Percentiles rank a stretch among this genome's conserved stretches.
phyloP scores from a whole-genome alignment of 805 yeast species.

The Ogataea methylovora region DNA sequence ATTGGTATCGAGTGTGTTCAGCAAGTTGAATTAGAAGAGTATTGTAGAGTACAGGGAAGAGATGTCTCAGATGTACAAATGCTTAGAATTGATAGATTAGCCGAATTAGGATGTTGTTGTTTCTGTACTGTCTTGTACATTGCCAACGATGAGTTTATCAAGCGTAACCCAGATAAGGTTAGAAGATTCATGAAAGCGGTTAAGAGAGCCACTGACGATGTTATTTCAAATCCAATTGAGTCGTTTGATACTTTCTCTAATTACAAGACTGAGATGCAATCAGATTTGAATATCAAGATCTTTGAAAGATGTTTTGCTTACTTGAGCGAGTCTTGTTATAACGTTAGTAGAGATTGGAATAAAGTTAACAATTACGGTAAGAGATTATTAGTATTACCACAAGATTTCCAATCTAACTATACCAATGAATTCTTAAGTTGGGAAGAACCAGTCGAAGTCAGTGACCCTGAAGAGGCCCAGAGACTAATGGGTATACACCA shows the following conservation, averaged over 20 bases:
- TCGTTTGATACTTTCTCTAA: constrained; percentile 40
- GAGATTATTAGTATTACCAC: constrained; percentile 42
- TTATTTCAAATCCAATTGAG: constrained; percentile 33
- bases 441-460: constrained; percentile 40
- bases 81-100: constrained; percentile 49
- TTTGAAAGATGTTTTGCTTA: constrained; percentile 50
- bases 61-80: constrained; percentile 40
- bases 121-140: constrained; percentile 51
- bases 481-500: constrained; percentile 39
- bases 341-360: constrained; percentile 50
- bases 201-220: constrained; percentile 43
- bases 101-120: constrained; percentile 52
- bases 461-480: constrained; percentile 41
- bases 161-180: constrained; percentile 38
- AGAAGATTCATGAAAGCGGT: constrained; percentile 37
- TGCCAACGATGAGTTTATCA: constrained; percentile 42
- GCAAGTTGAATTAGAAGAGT: constrained; percentile 50
- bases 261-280: constrained; percentile 40
- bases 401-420: constrained; percentile 42
- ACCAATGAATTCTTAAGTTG: constrained; percentile 43
- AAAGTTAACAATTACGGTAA: constrained; percentile 50
- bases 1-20: constrained; percentile 54
- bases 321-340: constrained; percentile 42
- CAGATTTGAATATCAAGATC: constrained; percentile 33
- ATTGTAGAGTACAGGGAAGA: constrained; percentile 34